Evolutionary conservation across 2,329 filamentous ascomycete species (phyloP).

Genomic region (Fusarium tricinctum): DNA sequence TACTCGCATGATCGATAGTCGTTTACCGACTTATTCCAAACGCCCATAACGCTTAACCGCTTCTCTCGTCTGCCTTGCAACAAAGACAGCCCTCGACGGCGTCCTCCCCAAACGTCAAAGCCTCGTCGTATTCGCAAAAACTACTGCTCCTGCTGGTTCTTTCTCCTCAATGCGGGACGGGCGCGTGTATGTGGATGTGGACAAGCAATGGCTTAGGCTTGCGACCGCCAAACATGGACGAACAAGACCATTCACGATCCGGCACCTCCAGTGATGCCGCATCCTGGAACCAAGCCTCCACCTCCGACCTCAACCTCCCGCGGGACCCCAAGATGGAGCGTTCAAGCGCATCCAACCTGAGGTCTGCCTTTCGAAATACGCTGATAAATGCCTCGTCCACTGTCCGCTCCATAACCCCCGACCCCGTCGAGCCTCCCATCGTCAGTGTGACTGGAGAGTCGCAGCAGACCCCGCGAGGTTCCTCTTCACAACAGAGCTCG

Average conservation of each 20-base stretch:
- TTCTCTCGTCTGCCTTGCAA: constrained; percentile 11
- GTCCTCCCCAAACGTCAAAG: constrained; percentile 18
- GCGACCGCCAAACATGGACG: constrained; percentile 63
- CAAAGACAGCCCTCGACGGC: constrained; percentile 25
- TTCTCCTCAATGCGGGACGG: constrained; percentile 52
- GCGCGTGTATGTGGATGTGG: constrained; percentile 56
- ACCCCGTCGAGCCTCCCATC: constrained; percentile 59
- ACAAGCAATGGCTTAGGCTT: constrained; percentile 62
- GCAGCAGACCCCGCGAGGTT: constrained; percentile 45
- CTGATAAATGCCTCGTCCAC: constrained; percentile 56
- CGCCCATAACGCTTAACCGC: neutral
- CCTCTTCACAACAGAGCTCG: constrained; percentile 53
- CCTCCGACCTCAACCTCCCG: constrained; percentile 48
- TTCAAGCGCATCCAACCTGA: constrained; percentile 54
- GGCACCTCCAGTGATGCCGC: constrained; percentile 54
- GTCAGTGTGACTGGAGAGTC: constrained; percentile 45
- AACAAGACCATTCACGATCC: constrained; percentile 56
- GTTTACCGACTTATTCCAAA: constrained; percentile 1
- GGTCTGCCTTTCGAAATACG: constrained; percentile 54
- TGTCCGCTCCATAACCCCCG: constrained; percentile 77
- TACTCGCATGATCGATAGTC: constrained; percentile 3
- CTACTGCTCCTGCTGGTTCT: constrained; percentile 21
- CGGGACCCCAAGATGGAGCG: constrained; percentile 54
- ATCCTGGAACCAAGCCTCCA: constrained; percentile 52
- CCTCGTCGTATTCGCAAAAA: constrained; percentile 15